Evolutionary conservation across 306 rosid genomes (phyloP), one percentile per base, ranked within the genome.

Genomic region (Prosopis cineraria): DNA sequence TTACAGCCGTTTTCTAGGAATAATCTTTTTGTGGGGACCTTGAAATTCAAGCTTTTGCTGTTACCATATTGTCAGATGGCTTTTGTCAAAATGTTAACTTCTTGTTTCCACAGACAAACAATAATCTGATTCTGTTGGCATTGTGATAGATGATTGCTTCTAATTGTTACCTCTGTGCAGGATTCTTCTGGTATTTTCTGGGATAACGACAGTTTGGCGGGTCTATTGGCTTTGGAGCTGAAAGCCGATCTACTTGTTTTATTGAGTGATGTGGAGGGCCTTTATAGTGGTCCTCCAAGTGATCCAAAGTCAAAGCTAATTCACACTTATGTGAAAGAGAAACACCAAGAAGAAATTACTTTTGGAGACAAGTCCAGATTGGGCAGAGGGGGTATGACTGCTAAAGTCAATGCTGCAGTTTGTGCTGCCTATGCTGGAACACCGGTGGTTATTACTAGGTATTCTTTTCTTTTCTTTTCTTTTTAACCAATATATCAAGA

Each of bases 141-240:
- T 69, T 31, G 37, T 63, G 40, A 85, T 50, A 3, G 29, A 45
- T 70, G 63, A 25, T 62, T 30, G 72, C 74, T 82, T 73, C 70
- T 79, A 80, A 87, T 41, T 60, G 66, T 63, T 81, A 81, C 82
- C 71, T 20, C 44, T 50, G 27, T 79, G 86, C 97, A 94, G 98
- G 98, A 95, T 74, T 91, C 98, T 74, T 85, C 98, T 60, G 98
- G 98, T 53, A 92, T 93, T 76, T 95, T 95, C 74, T 95, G 98
- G 99, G 99, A 95, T 84, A 95, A 95, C 75, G 99, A 95, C 74
- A 92, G 99, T 79, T 91, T 95, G 89, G 98, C 99, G 6, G 88
- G 96, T 79, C 85, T 93, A 60, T 83, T 95, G 80, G 98, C 99
- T 62, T 76, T 83, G 67, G 98, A 95, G 81, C 91, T 93, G 60